A percentile compares a stretch with the other conserved stretches of the same genome.
Conservation (phyloP, 441 rosid species). For the Erysimum cheiri region DNA sequence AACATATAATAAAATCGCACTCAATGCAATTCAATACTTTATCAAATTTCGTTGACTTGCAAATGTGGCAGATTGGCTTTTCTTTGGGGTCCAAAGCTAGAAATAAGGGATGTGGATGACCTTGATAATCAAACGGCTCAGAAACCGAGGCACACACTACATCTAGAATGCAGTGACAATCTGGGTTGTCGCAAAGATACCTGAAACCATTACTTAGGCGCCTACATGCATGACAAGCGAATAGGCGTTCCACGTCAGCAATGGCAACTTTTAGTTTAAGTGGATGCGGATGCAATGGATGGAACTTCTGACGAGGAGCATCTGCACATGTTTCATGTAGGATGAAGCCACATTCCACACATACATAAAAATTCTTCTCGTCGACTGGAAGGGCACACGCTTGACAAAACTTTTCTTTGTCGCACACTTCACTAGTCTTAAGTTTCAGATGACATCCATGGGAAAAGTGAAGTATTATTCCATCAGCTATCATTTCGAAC, state of each 20-base stretch:
- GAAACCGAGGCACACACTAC: not conserved
- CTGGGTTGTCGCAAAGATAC: not conserved
- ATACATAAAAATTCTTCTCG: not conserved
- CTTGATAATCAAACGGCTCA: not conserved
- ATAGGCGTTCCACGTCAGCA: too few relatives aligned
- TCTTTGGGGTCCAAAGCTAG: not conserved
- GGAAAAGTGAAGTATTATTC: not conserved
- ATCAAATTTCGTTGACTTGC: not conserved
- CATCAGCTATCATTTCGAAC: not conserved
- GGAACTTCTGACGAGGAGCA: not conserved
- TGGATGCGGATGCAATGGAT: not conserved
- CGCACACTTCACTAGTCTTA: not conserved
- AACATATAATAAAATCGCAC: not conserved
- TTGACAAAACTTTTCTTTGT: not conserved
- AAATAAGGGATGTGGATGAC: not conserved
- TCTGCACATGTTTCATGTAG: constrained; percentile 33
- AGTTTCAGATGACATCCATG: not conserved
- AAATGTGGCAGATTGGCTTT: not conserved
- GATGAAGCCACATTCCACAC: constrained; percentile 13
- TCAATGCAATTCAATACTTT: not conserved
- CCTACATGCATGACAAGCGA: not conserved
- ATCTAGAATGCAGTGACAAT: not conserved
- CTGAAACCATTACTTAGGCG: not conserved
- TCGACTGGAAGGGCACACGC: not conserved
- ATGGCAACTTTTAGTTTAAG: not conserved